Evolutionary conservation across 306 rosid species (phyloP).

Genomic region (Hippophae gyantsensis): DNA sequence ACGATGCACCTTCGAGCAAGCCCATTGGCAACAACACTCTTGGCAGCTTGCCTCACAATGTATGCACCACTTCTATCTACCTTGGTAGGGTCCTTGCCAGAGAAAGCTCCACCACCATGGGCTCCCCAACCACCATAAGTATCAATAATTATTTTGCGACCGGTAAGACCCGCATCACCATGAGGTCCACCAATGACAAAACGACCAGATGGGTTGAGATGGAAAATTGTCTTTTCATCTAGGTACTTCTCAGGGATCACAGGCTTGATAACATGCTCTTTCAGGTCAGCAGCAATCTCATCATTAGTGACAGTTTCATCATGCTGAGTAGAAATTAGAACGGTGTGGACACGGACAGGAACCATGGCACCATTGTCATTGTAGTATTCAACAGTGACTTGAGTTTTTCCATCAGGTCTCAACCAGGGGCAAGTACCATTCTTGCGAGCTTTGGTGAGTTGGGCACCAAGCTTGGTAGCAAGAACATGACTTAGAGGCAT

Average conservation of each 20-base stretch:
- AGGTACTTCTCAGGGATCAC: conserved; percentile 53
- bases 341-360: conserved; percentile 49
- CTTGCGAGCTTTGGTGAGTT: conserved; percentile 53
- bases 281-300: conserved; percentile 52
- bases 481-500: conserved; percentile 67
- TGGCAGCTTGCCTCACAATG: conserved; percentile 63
- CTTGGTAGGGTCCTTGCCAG: conserved; percentile 57
- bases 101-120: conserved; percentile 69
- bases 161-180: conserved; percentile 59
- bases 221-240: conserved; percentile 60
- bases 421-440: conserved; percentile 50
- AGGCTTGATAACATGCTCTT: conserved; percentile 53
- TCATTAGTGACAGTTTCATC: conserved; percentile 62
- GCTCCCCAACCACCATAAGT: conserved; percentile 75
- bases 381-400: conserved; percentile 56
- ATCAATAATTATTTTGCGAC: conserved; percentile 51
- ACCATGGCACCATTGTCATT: conserved; percentile 56
- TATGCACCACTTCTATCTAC: conserved; percentile 63
- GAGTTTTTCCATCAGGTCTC: conserved; percentile 61
- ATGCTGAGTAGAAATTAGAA: conserved; percentile 56
- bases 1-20: conserved; percentile 54
- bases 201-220: conserved; percentile 56
- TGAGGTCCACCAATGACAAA: conserved; percentile 67
- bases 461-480: conserved; percentile 54
- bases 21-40: conserved; percentile 55